Percentiles rank a stretch among this genome's conserved stretches.
Evolutionary conservation across 163 green algal genomes (phyloP).

Genomic region (Scenedesmus sp.): DNA sequence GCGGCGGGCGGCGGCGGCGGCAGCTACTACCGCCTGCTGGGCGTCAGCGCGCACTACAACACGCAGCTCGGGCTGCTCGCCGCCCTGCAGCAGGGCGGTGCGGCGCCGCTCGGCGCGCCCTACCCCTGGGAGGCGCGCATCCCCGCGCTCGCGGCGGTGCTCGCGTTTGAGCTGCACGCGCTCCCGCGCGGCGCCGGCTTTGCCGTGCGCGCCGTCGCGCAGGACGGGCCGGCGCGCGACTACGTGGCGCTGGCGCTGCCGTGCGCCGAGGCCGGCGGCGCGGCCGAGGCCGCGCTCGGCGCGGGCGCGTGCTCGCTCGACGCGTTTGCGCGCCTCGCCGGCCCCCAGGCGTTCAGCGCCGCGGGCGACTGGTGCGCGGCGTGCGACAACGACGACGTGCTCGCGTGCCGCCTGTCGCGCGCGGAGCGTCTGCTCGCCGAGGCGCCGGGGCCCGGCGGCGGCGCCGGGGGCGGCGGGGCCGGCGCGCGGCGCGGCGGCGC

Average conservation of each 20-base stretch:
- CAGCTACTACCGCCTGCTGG: slow-evolving; percentile 54
- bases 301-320: slow-evolving; percentile 46
- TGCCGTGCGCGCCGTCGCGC: slow-evolving; percentile 51
- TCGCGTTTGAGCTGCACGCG: slow-evolving; percentile 61
- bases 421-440: slow-evolving; percentile 16
- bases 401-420: slow-evolving; percentile 38
- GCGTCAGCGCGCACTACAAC: slow-evolving; percentile 61
- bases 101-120: background rate
- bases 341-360: slow-evolving; percentile 14
- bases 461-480: background rate
- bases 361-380: slow-evolving; percentile 43
- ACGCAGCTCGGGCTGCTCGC: slow-evolving; percentile 57
- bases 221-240: slow-evolving; percentile 49
- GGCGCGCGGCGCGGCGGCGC: no score
- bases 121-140: slow-evolving; percentile 46
- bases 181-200: background rate
- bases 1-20: background rate
- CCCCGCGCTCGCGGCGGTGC: slow-evolving; percentile 48
- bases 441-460: background rate
- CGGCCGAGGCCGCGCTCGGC: slow-evolving; percentile 36
- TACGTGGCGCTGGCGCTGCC: slow-evolving; percentile 54
- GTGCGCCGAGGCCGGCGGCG: slow-evolving; percentile 40
- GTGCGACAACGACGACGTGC: slow-evolving; percentile 37
- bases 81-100: slow-evolving; percentile 31
- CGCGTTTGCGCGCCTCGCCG: slow-evolving; percentile 36